Evolutionary conservation across 129 eudicot genomes (phyloP).

Genomic region (Helichrysum umbraculigerum): DNA sequence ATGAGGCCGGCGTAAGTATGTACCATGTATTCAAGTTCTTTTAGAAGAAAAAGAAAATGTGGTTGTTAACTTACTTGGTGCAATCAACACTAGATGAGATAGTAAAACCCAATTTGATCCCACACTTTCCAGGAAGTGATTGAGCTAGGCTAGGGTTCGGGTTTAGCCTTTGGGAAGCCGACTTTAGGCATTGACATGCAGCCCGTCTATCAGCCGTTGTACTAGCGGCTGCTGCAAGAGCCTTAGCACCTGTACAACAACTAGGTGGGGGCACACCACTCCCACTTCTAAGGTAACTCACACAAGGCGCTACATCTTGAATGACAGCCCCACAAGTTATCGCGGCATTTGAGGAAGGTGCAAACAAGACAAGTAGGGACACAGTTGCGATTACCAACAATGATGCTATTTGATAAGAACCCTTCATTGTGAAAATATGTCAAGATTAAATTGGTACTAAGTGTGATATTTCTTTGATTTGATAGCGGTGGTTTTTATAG

Average conservation of each 20-base stretch:
- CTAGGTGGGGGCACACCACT: conserved; percentile 57
- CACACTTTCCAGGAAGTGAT: conserved; percentile 72
- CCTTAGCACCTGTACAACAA: conserved; percentile 65
- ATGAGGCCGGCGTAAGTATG: too few relatives aligned
- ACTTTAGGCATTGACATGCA: conserved; percentile 61
- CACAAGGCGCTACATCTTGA: conserved; percentile 49
- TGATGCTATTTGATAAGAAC: conserved; percentile 22
- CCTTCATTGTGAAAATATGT: conserved; percentile 38
- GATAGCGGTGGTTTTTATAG: neutral
- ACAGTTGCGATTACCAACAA: conserved; percentile 15
- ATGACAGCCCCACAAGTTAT: conserved; percentile 56
- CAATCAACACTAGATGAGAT: conserved; percentile 71
- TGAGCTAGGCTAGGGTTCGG: conserved; percentile 42
- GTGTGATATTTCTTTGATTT: neutral
- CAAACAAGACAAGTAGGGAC: conserved; percentile 25
- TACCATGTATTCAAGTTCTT: too few relatives aligned
- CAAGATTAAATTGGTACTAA: neutral
- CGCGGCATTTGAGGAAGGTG: conserved; percentile 41
- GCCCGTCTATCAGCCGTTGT: conserved; percentile 55
- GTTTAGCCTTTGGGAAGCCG: conserved; percentile 43
- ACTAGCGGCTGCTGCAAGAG: conserved; percentile 49
- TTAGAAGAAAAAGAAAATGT: too few relatives aligned
- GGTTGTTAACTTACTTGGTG: conserved; percentile 48
- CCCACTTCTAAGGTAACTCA: conserved; percentile 57
- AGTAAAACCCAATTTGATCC: conserved; percentile 53